Percentiles rank a stretch among this genome's conserved stretches.
Evolutionary conservation across 2,329 filamentous ascomycete species (phyloP).

Genomic region (Diaporthe sp.): DNA sequence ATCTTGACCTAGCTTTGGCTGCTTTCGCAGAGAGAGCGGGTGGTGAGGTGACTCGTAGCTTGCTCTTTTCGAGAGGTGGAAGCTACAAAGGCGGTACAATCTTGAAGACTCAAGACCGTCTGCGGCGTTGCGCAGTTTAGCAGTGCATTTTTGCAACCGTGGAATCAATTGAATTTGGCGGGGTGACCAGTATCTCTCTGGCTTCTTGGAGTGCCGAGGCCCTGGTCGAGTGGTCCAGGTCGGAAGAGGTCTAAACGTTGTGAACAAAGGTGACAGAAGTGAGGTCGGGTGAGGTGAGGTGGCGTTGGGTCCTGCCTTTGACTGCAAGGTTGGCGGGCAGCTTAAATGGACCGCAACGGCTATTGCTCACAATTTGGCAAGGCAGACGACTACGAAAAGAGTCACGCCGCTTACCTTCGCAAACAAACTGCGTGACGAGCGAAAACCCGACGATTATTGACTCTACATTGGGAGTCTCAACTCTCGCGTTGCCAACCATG

Average conservation of each 20-base stretch:
- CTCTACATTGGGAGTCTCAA: neutral
- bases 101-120: constrained; percentile 28
- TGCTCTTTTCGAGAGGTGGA: constrained; percentile 4
- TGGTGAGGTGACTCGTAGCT: neutral
- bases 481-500: constrained; percentile 4
- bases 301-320: constrained; percentile 6
- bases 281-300: neutral
- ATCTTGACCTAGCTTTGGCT: constrained; percentile 46
- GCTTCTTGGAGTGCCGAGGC: neutral
- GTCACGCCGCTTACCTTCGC: constrained; percentile 25
- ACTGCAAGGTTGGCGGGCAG: constrained; percentile 8
- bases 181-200: neutral
- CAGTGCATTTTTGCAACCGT: constrained; percentile 18
- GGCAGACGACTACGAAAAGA: constrained; percentile 17
- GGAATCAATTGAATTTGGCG: neutral
- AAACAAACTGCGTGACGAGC: neutral
- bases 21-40: constrained; percentile 23
- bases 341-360: neutral
- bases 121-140: constrained; percentile 28
- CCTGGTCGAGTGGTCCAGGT: neutral
- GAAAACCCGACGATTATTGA: neutral
- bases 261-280: constrained; percentile 8
- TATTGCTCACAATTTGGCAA: constrained; percentile 10
- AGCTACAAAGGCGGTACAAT: constrained; percentile 27
- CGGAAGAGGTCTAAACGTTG: neutral